A percentile compares a stretch with the other conserved stretches of the same genome.
phyloP scores from a whole-genome alignment of 257 asterid species.

The Nicotiana knightiana region DNA sequence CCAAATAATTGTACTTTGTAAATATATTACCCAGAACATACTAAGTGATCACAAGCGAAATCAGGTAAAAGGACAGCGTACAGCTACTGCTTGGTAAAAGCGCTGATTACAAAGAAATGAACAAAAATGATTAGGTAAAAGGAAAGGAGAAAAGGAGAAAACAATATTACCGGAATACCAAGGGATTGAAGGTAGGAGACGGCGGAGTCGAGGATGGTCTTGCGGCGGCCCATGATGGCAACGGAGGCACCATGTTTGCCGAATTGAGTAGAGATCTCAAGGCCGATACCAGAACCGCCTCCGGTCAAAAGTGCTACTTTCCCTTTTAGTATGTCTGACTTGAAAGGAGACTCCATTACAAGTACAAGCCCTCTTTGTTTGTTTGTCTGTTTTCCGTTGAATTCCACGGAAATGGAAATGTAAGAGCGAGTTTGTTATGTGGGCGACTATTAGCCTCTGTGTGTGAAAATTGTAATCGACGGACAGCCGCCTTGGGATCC shows the following conservation, averaged over 20 bases:
- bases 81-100: too few relatives aligned
- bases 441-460: too few relatives aligned
- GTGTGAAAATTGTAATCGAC: not conserved
- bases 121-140: not conserved
- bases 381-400: too few relatives aligned
- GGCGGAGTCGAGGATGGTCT: constrained; percentile 53
- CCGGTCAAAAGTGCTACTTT: constrained; percentile 85
- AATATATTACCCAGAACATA: not conserved
- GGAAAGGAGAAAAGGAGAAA: not conserved
- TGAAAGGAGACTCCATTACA: constrained; percentile 50
- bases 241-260: constrained; percentile 91
- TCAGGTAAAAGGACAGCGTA: not conserved
- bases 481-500: not conserved
- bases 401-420: too few relatives aligned
- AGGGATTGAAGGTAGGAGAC: constrained; percentile 64
- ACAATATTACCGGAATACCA: constrained; percentile 48
- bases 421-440: too few relatives aligned
- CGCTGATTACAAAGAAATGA: not conserved
- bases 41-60: not conserved
- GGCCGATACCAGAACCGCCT: constrained; percentile 90
- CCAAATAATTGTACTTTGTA: not conserved
- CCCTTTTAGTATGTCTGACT: constrained; percentile 52
- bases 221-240: constrained; percentile 93
- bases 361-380: too few relatives aligned
- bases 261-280: constrained; percentile 65